Percentiles rank a stretch among this genome's conserved stretches.
phyloP scores from a whole-genome alignment of 1,139 yeast species.

The Eremothecium cymbalariae region DNA sequence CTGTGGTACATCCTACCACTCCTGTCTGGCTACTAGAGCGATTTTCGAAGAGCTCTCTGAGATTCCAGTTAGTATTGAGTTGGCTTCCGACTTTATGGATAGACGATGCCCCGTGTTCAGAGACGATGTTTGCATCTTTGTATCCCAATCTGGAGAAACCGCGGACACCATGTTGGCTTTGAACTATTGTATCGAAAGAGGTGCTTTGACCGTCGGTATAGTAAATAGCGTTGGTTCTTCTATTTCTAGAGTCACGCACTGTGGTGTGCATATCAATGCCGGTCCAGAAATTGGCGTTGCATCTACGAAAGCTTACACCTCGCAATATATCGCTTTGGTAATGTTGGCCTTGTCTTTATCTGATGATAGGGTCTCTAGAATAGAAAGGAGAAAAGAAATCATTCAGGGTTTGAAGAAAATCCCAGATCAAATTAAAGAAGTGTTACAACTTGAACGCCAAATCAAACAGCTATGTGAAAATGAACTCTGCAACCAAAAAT shows the following conservation, averaged over 20 bases:
- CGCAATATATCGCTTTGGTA: constrained; percentile 94
- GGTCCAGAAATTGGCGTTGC: constrained; percentile 99
- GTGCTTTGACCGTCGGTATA: constrained; percentile 95
- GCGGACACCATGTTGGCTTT: constrained; percentile 97
- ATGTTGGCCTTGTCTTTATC: constrained; percentile 94
- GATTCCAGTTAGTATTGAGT: constrained; percentile 90
- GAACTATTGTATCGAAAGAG: constrained; percentile 93
- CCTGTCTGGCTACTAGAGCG: constrained; percentile 94
- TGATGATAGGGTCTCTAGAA: constrained; percentile 77
- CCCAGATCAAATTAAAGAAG: constrained; percentile 77
- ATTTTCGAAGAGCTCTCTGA: constrained; percentile 95
- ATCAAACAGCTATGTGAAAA: constrained; percentile 71
- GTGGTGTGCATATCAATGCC: constrained; percentile 99
- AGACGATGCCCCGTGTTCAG: constrained; percentile 93
- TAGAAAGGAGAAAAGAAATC: constrained; percentile 71
- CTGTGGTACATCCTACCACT: constrained; percentile 98
- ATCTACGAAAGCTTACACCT: constrained; percentile 98
- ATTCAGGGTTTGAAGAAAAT: constrained; percentile 78
- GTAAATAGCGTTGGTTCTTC: constrained; percentile 94
- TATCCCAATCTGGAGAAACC: constrained; percentile 98
- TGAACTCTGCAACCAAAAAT: constrained; percentile 70
- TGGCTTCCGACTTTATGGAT: constrained; percentile 96
- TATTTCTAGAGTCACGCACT: constrained; percentile 90
- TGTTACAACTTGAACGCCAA: constrained; percentile 61
- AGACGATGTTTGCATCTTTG: constrained; percentile 96